Conservation (phyloP, 2,329 filamentous ascomycete species). For the Neofusicoccum kwambonambiense region DNA sequence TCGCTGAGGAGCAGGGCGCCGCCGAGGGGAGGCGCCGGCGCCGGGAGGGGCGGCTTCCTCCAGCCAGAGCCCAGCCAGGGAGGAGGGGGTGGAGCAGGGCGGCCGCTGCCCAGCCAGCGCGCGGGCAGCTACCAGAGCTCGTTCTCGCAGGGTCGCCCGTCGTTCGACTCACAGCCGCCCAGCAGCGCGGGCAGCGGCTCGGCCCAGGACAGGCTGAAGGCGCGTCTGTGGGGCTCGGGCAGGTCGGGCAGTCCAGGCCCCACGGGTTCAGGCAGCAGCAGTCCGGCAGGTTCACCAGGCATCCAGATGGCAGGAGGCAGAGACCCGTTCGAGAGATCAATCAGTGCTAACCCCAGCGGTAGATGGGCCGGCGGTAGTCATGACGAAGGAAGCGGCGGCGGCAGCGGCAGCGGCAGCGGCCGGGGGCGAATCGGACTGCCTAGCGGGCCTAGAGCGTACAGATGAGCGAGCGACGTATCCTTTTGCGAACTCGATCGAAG, state of each 20-base stretch:
- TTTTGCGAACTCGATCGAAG: not conserved
- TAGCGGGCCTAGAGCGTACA: constrained; percentile 18
- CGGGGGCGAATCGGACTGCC: constrained; percentile 3
- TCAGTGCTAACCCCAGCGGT: constrained; percentile 12
- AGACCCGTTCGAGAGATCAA: constrained; percentile 29
- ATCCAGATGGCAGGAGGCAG: constrained; percentile 17
- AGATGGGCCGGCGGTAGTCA: constrained; percentile 8
- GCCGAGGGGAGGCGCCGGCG: constrained; percentile 45
- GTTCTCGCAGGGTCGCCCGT: constrained; percentile 30
- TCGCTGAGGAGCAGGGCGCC: constrained; percentile 41
- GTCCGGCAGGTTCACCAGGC: constrained; percentile 17
- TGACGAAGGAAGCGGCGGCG: not conserved
- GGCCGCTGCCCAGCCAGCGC: constrained; percentile 70
- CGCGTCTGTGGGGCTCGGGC: constrained; percentile 70
- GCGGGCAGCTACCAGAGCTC: constrained; percentile 70
- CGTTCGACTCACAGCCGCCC: constrained; percentile 38
- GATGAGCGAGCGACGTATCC: not conserved
- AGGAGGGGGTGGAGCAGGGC: constrained; percentile 18
- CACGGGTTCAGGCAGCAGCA: constrained; percentile 24
- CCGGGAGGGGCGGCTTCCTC: constrained; percentile 28
- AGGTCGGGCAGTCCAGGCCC: constrained; percentile 55
- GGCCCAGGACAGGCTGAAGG: constrained; percentile 80
- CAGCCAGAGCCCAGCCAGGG: constrained; percentile 37
- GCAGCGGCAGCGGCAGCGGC: not conserved
- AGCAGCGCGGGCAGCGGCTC: constrained; percentile 44